Evolutionary conservation across 192 early-diverging fungal genomes (phyloP).

Genomic region (Coemansia sp.): DNA sequence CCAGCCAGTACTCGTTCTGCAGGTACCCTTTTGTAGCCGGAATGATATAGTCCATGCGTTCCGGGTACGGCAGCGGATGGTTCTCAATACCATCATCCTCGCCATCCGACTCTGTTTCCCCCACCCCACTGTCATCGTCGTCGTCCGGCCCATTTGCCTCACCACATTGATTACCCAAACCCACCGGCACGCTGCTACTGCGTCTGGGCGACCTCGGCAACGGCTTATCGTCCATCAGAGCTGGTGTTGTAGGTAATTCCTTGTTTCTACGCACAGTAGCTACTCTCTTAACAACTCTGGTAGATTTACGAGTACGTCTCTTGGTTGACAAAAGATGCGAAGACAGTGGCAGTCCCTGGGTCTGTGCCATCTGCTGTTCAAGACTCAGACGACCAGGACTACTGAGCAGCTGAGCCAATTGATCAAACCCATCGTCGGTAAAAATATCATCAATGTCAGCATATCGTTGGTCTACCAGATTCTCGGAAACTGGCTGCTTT

Average conservation of each 20-base stretch:
- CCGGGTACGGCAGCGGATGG: constrained; percentile 30
- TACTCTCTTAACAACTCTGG: not conserved
- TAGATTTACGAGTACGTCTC: not conserved
- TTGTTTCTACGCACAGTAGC: not conserved
- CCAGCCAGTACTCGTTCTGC: constrained; percentile 55
- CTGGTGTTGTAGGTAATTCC: not conserved
- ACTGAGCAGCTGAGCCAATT: not conserved
- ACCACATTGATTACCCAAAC: not conserved
- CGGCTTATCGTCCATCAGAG: not conserved
- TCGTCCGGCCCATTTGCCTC: too few species aligned
- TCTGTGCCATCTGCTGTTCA: not conserved
- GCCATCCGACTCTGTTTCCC: not conserved
- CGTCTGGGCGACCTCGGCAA: not conserved
- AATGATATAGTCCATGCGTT: constrained; percentile 56
- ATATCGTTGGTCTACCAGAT: not conserved
- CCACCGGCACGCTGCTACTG: not conserved
- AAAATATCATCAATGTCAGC: not conserved
- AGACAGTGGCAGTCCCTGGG: constrained; percentile 28
- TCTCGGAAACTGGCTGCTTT: not conserved
- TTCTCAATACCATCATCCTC: not conserved
- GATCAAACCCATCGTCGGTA: not conserved
- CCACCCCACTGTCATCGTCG: not conserved
- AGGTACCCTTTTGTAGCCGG: constrained; percentile 42
- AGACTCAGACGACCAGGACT: not conserved
- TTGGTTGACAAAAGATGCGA: constrained; percentile 23